phyloP scores from a whole-genome alignment of 805 yeast genomes.

The Millerozyma miso region DNA sequence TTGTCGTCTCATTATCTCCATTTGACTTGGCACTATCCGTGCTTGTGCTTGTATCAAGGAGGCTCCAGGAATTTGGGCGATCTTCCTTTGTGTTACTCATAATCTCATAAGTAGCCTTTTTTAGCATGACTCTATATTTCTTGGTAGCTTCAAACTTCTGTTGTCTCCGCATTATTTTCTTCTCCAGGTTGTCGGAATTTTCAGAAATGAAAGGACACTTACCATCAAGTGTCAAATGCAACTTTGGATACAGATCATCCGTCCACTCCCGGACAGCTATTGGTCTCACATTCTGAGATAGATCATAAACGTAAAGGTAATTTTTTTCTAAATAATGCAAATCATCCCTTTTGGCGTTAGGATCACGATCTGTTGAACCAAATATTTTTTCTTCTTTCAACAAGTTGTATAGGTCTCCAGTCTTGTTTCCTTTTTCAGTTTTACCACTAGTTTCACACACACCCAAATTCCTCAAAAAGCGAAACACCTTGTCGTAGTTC shows the following conservation, averaged over 20 bases:
- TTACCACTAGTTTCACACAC: constrained; percentile 18
- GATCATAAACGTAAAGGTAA: constrained; percentile 76
- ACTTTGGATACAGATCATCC: constrained; percentile 49
- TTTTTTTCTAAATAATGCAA: constrained; percentile 70
- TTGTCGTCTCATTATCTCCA: constrained; percentile 10
- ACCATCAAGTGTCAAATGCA: constrained; percentile 64
- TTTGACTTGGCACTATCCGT: constrained; percentile 21
- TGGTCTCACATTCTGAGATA: constrained; percentile 74
- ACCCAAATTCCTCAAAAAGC: constrained; percentile 67
- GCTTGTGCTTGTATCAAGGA: constrained; percentile 24
- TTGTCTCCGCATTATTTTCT: constrained; percentile 34
- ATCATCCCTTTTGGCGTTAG: constrained; percentile 79
- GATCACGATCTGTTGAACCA: constrained; percentile 89
- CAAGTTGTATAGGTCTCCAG: constrained; percentile 40
- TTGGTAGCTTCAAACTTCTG: constrained; percentile 40
- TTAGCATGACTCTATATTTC: constrained; percentile 36
- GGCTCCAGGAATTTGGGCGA: constrained; percentile 9
- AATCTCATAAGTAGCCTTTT: constrained; percentile 30
- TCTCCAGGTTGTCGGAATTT: constrained; percentile 36
- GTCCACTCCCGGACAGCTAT: constrained; percentile 80
- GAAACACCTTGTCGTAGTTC: constrained; percentile 78
- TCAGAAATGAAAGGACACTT: constrained; percentile 81
- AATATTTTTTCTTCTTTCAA: constrained; percentile 78
- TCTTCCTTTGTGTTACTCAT: constrained; percentile 24
- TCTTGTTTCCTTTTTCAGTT: constrained; percentile 5